Conservation (phyloP, 73 alveolate genomes). For the Paramecium tetraurelia region DNA sequence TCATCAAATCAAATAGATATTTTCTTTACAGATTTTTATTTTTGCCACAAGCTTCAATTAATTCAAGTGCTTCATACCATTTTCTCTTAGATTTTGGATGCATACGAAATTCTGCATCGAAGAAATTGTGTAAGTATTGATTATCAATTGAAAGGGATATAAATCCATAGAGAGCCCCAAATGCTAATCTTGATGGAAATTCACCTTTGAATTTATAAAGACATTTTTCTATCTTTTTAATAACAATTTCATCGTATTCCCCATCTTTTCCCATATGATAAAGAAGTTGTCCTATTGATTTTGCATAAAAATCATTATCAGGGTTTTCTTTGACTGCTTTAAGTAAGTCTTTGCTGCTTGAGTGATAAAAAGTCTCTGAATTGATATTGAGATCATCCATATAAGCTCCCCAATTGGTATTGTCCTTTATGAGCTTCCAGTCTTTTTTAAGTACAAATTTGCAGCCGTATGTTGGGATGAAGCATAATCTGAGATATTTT, state of each 20-base stretch:
- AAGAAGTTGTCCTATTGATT: neutral
- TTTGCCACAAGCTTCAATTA: slow-evolving; percentile 19
- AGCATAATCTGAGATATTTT: neutral
- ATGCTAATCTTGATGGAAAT: slow-evolving; percentile 5
- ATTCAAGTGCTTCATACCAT: slow-evolving; percentile 12
- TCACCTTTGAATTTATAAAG: slow-evolving; percentile 35
- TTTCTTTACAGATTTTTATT: neutral
- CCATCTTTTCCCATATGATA: slow-evolving; percentile 36
- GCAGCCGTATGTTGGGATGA: neutral
- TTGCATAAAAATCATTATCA: neutral
- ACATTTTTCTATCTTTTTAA: slow-evolving; percentile 24
- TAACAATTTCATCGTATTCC: neutral
- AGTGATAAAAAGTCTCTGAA: slow-evolving; percentile 1
- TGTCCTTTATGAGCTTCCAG: neutral
- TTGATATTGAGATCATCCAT: slow-evolving; percentile 34
- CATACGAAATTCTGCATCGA: slow-evolving; percentile 24
- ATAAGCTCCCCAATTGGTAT: neutral
- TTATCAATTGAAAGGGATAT: neutral
- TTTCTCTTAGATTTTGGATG: neutral
- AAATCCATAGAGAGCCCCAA: slow-evolving; percentile 19
- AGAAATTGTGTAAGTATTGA: neutral
- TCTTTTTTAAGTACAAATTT: neutral
- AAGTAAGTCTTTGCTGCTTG: neutral
- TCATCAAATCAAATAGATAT: neutral
- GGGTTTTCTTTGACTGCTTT: neutral